Percentiles rank a stretch among this genome's conserved stretches.
These are phyloP conservation scores for Zarea fungicola DNA, from an alignment of 2,329 filamentous ascomycete genomes.

Conservation along the genomic window DNA sequence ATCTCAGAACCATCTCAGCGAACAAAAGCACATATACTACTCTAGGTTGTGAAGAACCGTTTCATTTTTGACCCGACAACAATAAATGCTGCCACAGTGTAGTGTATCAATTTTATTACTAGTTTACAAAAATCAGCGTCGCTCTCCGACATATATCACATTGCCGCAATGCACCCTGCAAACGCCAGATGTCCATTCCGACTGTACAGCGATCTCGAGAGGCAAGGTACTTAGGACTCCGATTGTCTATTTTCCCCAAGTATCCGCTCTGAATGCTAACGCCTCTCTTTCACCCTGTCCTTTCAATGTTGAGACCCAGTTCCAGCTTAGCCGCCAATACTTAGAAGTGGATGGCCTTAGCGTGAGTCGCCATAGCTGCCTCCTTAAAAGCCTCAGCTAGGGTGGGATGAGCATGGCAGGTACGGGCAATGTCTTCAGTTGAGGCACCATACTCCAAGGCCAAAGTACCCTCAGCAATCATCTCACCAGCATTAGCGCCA, in stretches of 20 bases:
- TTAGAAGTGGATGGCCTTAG: constrained; percentile 94
- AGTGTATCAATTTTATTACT: constrained; percentile 13
- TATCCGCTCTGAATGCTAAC: background rate
- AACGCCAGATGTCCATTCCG: background rate
- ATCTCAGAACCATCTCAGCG: no score
- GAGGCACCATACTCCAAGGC: constrained; percentile 95
- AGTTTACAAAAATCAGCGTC: constrained; percentile 16
- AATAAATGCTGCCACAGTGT: no score
- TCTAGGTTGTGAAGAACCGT: no score
- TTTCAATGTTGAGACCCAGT: background rate
- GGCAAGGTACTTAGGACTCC: background rate
- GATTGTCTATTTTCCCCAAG: background rate
- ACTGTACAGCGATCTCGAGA: background rate
- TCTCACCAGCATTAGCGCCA: constrained; percentile 92
- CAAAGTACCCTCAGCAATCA: constrained; percentile 96
- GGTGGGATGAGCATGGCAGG: constrained; percentile 94
- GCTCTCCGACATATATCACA: constrained; percentile 2
- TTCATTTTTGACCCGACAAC: no score
- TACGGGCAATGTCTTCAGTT: constrained; percentile 89
- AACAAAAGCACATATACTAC: no score
- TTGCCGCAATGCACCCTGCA: background rate
- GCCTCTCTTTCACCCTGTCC: background rate
- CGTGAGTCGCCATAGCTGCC: constrained; percentile 95
- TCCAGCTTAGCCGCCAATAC: background rate
- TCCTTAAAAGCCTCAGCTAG: constrained; percentile 98